phyloP scores from a whole-genome alignment of 1,284 basidiomycete species.

The Trametes pubescens region DNA sequence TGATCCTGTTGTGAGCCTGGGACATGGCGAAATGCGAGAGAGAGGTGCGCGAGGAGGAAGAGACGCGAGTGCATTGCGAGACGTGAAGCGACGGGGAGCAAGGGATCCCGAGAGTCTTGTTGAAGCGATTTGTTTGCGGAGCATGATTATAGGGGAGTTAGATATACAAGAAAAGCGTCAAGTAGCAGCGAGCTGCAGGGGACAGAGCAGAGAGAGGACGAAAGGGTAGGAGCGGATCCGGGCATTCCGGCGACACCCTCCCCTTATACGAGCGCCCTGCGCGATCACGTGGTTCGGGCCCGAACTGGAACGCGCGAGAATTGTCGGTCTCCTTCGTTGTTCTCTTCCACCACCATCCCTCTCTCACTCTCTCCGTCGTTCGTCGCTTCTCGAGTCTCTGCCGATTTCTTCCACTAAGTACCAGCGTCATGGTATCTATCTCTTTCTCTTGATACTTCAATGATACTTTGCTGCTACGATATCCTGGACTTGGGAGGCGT shows the following conservation, averaged over 20 bases:
- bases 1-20: not conserved
- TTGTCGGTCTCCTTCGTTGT: not conserved
- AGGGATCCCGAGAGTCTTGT: constrained; percentile 4
- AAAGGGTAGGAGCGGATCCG: not conserved
- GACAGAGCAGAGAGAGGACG: not conserved
- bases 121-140: constrained; percentile 20
- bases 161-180: not conserved
- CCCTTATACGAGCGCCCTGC: constrained; percentile 1
- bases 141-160: constrained; percentile 16
- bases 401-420: no score
- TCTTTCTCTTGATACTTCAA: no score
- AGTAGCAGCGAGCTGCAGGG: not conserved
- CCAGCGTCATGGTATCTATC: no score
- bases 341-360: not conserved
- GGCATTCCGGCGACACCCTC: not conserved
- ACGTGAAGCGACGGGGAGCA: constrained; percentile 7
- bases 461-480: no score
- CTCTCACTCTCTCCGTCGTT: not conserved
- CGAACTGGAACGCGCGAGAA: constrained; percentile 17
- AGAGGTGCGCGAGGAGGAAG: constrained; percentile 30
- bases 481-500: no score
- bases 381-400: no score
- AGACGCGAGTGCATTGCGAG: constrained; percentile 20
- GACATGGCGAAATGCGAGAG: constrained; percentile 30
- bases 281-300: constrained; percentile 19